phyloP scores from a whole-genome alignment of 2,329 filamentous ascomycete species.

The Sporothrix protearum region DNA sequence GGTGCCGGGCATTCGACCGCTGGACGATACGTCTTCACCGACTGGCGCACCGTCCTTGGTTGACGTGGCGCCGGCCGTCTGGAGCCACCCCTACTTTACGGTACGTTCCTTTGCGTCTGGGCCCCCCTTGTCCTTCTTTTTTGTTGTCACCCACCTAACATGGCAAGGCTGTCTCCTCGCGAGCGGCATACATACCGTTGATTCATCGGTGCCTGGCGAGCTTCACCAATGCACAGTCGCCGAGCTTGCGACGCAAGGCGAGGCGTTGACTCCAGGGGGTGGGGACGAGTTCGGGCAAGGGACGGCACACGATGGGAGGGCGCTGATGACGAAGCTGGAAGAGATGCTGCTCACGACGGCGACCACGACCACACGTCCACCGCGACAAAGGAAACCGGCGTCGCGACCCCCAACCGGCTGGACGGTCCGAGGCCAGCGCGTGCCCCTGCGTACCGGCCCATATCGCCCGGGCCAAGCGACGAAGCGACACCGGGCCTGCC shows the following conservation, averaged over 20 bases:
- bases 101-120: constrained; percentile 19
- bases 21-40: background rate
- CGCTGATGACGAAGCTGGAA: constrained; percentile 20
- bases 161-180: constrained; percentile 18
- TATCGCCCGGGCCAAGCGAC: background rate
- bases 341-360: constrained; percentile 23
- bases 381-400: background rate
- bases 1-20: constrained; percentile 11
- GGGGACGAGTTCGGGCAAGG: background rate
- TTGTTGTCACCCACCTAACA: no score
- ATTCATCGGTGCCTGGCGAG: constrained; percentile 23
- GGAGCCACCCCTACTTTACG: constrained; percentile 27
- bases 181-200: constrained; percentile 17
- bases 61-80: constrained; percentile 29
- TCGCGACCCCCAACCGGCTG: background rate
- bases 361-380: background rate
- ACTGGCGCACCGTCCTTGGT: constrained; percentile 19
- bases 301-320: background rate
- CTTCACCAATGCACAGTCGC: constrained; percentile 24
- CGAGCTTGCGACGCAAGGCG: constrained; percentile 24
- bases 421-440: no score
- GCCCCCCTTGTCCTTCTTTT: background rate
- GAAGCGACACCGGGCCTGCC: background rate
- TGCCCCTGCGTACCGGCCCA: background rate
- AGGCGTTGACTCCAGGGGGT: background rate